A percentile compares a stretch with the other conserved stretches of the same genome.
Evolutionary conservation across 352 stramenopile species (phyloP).

Genomic region (Pythium phragmiticola): DNA sequence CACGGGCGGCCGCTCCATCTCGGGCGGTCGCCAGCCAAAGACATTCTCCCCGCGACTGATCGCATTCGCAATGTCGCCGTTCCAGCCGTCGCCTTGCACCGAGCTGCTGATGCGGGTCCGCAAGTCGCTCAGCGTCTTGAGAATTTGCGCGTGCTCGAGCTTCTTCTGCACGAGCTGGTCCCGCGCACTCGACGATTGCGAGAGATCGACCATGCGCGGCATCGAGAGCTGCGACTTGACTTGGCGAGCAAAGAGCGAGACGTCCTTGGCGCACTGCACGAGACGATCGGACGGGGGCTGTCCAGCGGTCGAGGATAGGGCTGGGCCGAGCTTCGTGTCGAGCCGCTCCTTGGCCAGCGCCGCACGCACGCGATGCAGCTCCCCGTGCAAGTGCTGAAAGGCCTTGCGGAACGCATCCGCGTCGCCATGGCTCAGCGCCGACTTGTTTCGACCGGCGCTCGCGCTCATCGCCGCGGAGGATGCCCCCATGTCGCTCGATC

Average conservation of each 20-base stretch:
- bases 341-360: constrained; percentile 61
- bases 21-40: constrained; percentile 72
- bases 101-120: constrained; percentile 41
- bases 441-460: constrained; percentile 25
- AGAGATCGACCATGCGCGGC: constrained; percentile 65
- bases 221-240: constrained; percentile 67
- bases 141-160: constrained; percentile 43
- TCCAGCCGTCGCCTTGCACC: constrained; percentile 54
- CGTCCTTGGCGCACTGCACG: constrained; percentile 40
- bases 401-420: constrained; percentile 58
- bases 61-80: constrained; percentile 51
- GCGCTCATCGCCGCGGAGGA: not conserved
- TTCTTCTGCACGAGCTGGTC: constrained; percentile 52
- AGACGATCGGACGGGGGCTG: constrained; percentile 28
- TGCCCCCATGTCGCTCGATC: constrained; percentile 46
- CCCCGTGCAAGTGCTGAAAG: constrained; percentile 53
- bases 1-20: constrained; percentile 68
- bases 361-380: constrained; percentile 50
- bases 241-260: constrained; percentile 43
- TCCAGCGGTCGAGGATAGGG: not conserved
- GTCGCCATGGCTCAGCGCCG: constrained; percentile 40
- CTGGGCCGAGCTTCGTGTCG: constrained; percentile 42
- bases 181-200: constrained; percentile 30
- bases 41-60: constrained; percentile 62
- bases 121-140: constrained; percentile 41